Evolutionary conservation across 1,139 yeast genomes (phyloP).

Genomic region (Yamadazyma sp.): DNA sequence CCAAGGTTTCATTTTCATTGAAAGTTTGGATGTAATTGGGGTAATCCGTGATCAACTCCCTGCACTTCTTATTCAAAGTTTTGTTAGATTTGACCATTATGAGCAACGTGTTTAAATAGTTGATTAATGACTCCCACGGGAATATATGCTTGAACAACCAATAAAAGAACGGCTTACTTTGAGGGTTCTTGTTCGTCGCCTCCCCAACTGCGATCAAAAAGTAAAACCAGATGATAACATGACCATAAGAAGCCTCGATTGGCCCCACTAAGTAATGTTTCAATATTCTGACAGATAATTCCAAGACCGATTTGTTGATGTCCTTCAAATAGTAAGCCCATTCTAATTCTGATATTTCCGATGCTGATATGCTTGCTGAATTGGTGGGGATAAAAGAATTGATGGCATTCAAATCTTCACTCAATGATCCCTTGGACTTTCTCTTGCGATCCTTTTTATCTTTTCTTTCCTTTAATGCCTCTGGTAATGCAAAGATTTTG

Average conservation of each 20-base stretch:
- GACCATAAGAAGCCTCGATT: conserved; percentile 66
- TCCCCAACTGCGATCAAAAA: conserved; percentile 64
- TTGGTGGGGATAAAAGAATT: conserved; percentile 19
- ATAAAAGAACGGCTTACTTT: conserved; percentile 48
- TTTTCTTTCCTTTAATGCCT: conserved; percentile 66
- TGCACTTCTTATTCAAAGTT: conserved; percentile 24
- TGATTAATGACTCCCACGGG: conserved; percentile 68
- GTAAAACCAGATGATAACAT: conserved; percentile 70
- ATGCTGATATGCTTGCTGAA: conserved; percentile 36
- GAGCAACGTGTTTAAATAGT: conserved; percentile 57
- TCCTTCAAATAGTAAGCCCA: conserved; percentile 61
- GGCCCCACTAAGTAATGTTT: conserved; percentile 70
- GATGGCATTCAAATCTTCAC: conserved; percentile 12
- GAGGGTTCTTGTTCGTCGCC: conserved; percentile 49
- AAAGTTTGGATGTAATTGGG: conserved; percentile 40
- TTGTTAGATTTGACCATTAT: conserved; percentile 30
- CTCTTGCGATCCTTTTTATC: conserved; percentile 70
- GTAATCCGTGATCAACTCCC: conserved; percentile 32
- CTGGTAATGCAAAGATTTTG: conserved; percentile 65
- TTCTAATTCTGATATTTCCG: conserved; percentile 47
- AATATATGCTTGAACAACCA: conserved; percentile 56
- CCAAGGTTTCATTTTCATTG: conserved; percentile 57
- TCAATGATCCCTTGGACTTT: conserved; percentile 35
- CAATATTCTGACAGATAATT: conserved; percentile 63
- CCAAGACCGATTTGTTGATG: conserved; percentile 64